A percentile compares a stretch with the other conserved stretches of the same genome.
Evolutionary conservation across 129 eudicot genomes (phyloP).

Genomic region (Cynara cardunculus): DNA sequence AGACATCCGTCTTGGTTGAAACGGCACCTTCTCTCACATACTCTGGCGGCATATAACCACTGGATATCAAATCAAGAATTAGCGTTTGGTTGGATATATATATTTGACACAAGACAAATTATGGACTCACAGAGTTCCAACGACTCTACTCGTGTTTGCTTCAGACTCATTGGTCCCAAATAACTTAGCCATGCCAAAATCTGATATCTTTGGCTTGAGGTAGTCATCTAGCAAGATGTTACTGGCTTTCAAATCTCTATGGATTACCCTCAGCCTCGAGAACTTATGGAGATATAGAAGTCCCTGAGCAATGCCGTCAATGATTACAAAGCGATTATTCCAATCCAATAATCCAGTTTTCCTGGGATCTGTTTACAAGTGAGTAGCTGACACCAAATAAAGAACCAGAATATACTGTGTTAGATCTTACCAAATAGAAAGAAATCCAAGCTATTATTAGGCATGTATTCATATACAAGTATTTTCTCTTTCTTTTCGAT

Average conservation of each 20-base stretch:
- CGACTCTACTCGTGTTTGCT: slow-evolving; percentile 41
- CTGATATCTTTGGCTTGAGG: slow-evolving; percentile 44
- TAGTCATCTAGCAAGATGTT: slow-evolving; percentile 36
- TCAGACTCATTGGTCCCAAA: slow-evolving; percentile 24
- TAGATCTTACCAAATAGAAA: slow-evolving; percentile 31
- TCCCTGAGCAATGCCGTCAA: slow-evolving; percentile 54
- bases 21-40: slow-evolving; percentile 29
- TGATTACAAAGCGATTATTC: slow-evolving; percentile 29
- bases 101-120: background rate
- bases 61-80: slow-evolving; percentile 7
- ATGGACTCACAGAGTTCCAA: slow-evolving; percentile 47
- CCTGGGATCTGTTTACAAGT: slow-evolving; percentile 16
- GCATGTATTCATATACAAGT: slow-evolving; percentile 37
- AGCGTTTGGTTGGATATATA: background rate
- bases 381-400: background rate
- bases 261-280: slow-evolving; percentile 39
- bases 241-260: slow-evolving; percentile 46
- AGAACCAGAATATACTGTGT: background rate
- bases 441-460: slow-evolving; percentile 33
- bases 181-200: slow-evolving; percentile 50
- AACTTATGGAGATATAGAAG: slow-evolving; percentile 48
- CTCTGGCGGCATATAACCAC: slow-evolving; percentile 56
- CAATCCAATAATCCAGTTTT: slow-evolving; percentile 29
- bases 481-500: slow-evolving; percentile 28
- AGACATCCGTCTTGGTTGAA: slow-evolving; percentile 42